These are phyloP conservation scores for Rhizopus arrhizus DNA, from an alignment of 371 early-diverging fungal genomes.

Conservation along the genomic window DNA sequence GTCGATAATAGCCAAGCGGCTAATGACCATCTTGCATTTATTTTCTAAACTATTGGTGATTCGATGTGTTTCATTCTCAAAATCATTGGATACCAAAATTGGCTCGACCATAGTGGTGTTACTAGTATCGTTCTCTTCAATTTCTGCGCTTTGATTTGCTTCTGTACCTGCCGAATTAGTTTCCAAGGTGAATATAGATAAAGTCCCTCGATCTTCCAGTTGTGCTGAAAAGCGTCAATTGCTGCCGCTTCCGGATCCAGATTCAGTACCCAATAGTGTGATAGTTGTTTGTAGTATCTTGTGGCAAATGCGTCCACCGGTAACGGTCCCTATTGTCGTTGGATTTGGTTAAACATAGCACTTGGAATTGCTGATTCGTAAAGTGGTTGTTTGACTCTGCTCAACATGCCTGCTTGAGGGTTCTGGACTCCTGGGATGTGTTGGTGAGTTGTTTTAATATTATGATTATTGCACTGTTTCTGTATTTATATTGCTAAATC, in stretches of 20 bases:
- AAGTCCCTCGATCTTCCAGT: conserved; percentile 21
- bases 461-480: neutral
- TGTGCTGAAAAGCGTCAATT: conserved; percentile 31
- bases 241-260: conserved; percentile 27
- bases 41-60: conserved; percentile 1
- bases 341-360: neutral
- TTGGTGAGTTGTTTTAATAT: conserved; percentile 3
- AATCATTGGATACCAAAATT: conserved; percentile 25
- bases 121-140: conserved; percentile 12
- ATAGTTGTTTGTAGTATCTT: conserved; percentile 10
- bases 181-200: conserved; percentile 36
- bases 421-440: conserved; percentile 20
- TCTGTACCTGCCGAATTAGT: conserved; percentile 23
- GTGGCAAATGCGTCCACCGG: conserved; percentile 35
- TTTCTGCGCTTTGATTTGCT: conserved; percentile 21
- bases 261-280: conserved; percentile 19
- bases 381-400: conserved; percentile 3
- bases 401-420: conserved; percentile 8
- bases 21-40: conserved; percentile 6
- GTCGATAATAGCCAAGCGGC: conserved; percentile 21
- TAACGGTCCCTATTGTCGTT: conserved; percentile 1
- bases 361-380: conserved; percentile 7
- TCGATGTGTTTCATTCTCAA: neutral
- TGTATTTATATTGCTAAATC: conserved; percentile 5
- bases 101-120: conserved; percentile 26